Evolutionary conservation across 2,329 filamentous ascomycete genomes (phyloP).

Genomic region (Aspergillus fructus): DNA sequence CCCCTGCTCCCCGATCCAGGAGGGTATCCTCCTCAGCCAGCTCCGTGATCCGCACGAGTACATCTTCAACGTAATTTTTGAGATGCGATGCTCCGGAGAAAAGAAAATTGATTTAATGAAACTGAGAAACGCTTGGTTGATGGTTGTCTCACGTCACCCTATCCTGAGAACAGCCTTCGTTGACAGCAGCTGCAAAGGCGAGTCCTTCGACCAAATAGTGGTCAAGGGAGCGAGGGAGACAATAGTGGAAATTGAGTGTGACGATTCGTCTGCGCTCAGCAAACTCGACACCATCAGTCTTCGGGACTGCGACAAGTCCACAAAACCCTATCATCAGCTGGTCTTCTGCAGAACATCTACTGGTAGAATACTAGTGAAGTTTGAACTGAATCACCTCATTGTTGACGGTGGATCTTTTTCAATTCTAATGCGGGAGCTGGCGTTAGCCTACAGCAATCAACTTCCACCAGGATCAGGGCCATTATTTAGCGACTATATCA

Average conservation of each 20-base stretch:
- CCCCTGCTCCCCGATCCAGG: conserved; percentile 38
- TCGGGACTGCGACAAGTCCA: conserved; percentile 24
- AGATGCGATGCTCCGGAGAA: conserved; percentile 25
- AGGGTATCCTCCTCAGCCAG: conserved; percentile 39
- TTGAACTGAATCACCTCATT: conserved; percentile 41
- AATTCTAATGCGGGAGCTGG: conserved; percentile 32
- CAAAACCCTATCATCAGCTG: conserved; percentile 35
- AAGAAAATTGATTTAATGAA: conserved; percentile 24
- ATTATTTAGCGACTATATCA: conserved; percentile 39
- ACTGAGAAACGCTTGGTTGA: conserved; percentile 34
- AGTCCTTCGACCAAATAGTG: conserved; percentile 40
- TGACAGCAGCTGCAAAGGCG: conserved; percentile 33
- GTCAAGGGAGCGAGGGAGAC: conserved; percentile 26
- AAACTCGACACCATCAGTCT: conserved; percentile 30
- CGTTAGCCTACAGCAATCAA: conserved; percentile 31
- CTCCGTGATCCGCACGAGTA: conserved; percentile 36
- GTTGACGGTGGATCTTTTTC: conserved; percentile 38
- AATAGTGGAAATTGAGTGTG: conserved; percentile 30
- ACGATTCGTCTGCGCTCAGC: conserved; percentile 27
- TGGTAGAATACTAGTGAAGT: conserved; percentile 33
- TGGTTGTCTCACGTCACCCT: conserved; percentile 32
- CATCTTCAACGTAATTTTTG: conserved; percentile 37
- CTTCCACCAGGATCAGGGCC: conserved; percentile 30
- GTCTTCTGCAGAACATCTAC: conserved; percentile 33
- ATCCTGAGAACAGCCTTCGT: conserved; percentile 36